Conservation (phyloP, 257 asterid species). For the Solanum piurae region DNA sequence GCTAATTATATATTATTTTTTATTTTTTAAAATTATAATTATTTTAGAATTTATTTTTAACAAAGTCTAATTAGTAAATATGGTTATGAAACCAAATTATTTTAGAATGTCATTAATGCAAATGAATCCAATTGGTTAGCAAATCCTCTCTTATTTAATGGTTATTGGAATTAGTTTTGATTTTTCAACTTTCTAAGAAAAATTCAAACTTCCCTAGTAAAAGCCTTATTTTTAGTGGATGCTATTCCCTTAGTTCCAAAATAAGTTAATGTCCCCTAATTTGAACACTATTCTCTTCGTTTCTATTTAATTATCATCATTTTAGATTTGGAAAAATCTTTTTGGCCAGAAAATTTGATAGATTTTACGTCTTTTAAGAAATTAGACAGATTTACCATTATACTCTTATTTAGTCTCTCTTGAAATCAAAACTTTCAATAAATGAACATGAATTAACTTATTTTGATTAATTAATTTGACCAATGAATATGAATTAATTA, state of each 20-base stretch:
- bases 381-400: background rate
- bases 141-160: background rate
- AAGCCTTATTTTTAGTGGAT: background rate
- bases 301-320: no score
- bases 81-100: background rate
- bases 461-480: no score
- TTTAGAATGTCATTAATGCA: background rate
- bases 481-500: no score
- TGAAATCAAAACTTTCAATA: background rate
- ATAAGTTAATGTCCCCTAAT: background rate
- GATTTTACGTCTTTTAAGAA: no score
- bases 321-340: no score
- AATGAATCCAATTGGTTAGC: background rate
- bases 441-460: background rate
- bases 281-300: fast-evolving
- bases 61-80: background rate
- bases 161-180: background rate
- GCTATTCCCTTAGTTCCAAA: background rate
- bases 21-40: background rate
- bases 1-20: background rate
- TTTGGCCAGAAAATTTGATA: no score
- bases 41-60: background rate
- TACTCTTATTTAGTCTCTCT: background rate
- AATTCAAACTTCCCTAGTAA: background rate
- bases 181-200: background rate